Conservation (phyloP, 495 filamentous ascomycete species). For the Astrothelium subdiscretum region DNA sequence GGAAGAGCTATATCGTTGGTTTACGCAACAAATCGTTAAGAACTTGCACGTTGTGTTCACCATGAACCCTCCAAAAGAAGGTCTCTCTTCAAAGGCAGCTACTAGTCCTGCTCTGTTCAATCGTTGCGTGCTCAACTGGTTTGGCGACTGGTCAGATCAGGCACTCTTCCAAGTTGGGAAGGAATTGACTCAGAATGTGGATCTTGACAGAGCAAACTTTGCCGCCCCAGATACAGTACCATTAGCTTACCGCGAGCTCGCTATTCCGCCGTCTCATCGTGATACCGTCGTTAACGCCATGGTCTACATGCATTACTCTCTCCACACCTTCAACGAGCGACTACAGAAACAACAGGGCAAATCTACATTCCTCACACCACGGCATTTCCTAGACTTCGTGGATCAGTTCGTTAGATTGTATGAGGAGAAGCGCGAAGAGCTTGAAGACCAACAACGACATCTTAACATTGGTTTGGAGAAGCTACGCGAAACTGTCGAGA, state of each 20-base stretch:
- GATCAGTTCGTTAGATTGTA: slow-evolving; percentile 95
- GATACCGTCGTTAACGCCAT: slow-evolving; percentile 91
- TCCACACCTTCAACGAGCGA: slow-evolving; percentile 79
- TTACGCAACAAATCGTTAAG: slow-evolving; percentile 97
- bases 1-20: slow-evolving; percentile 99
- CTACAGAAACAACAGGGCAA: slow-evolving; percentile 83
- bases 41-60: slow-evolving; percentile 99
- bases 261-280: slow-evolving; percentile 74
- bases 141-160: slow-evolving; percentile 98
- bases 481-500: slow-evolving; percentile 93
- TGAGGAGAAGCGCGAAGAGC: slow-evolving; percentile 94
- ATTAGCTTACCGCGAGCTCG: slow-evolving; percentile 76
- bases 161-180: slow-evolving; percentile 95
- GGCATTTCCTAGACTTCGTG: slow-evolving; percentile 97
- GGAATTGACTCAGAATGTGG: slow-evolving; percentile 89
- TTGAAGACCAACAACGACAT: slow-evolving; percentile 97
- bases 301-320: slow-evolving; percentile 95
- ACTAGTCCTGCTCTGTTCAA: slow-evolving; percentile 98
- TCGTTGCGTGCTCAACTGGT: slow-evolving; percentile 98
- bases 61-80: slow-evolving; percentile 98
- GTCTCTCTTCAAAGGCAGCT: slow-evolving; percentile 86
- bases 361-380: slow-evolving; percentile 83
- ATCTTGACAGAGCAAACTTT: slow-evolving; percentile 79
- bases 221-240: slow-evolving; percentile 82
- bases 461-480: slow-evolving; percentile 97